Conservation (phyloP, 805 yeast species). For the Yarrowia sp. region DNA sequence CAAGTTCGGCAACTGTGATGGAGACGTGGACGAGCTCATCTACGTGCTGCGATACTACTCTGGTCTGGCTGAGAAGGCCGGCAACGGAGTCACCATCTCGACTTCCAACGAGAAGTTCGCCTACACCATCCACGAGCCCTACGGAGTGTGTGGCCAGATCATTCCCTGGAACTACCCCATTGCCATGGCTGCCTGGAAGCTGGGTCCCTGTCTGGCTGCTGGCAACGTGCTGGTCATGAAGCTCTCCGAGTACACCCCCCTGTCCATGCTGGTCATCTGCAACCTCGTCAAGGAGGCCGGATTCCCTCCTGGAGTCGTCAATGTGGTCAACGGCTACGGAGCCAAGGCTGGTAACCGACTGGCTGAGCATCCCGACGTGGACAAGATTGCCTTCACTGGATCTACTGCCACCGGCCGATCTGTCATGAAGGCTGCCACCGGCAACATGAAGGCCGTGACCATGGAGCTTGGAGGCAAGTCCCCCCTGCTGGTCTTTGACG, state of each 20-base stretch:
- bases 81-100: conserved; percentile 71
- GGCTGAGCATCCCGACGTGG: conserved; percentile 77
- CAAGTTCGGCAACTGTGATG: conserved; percentile 61
- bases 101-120: conserved; percentile 76
- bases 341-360: conserved; percentile 82
- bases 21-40: conserved; percentile 75
- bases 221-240: conserved; percentile 89
- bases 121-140: conserved; percentile 85
- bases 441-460: conserved; percentile 87
- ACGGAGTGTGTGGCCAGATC: conserved; percentile 95
- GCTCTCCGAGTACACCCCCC: conserved; percentile 91
- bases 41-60: conserved; percentile 82
- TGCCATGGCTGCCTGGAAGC: conserved; percentile 92
- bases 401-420: conserved; percentile 88
- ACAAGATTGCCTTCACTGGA: conserved; percentile 94
- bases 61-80: conserved; percentile 89
- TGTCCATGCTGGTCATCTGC: conserved; percentile 81
- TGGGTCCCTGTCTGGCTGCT: conserved; percentile 90
- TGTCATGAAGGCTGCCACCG: conserved; percentile 83
- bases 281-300: conserved; percentile 79
- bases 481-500: conserved; percentile 86
- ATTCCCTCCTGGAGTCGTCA: conserved; percentile 89
- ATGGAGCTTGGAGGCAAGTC: conserved; percentile 97
- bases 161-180: conserved; percentile 98
- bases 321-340: conserved; percentile 87